Percentiles rank a stretch among this genome's conserved stretches.
phyloP scores from a whole-genome alignment of 2,329 filamentous ascomycete genomes.

The Clarireedia homoeocarpa region DNA sequence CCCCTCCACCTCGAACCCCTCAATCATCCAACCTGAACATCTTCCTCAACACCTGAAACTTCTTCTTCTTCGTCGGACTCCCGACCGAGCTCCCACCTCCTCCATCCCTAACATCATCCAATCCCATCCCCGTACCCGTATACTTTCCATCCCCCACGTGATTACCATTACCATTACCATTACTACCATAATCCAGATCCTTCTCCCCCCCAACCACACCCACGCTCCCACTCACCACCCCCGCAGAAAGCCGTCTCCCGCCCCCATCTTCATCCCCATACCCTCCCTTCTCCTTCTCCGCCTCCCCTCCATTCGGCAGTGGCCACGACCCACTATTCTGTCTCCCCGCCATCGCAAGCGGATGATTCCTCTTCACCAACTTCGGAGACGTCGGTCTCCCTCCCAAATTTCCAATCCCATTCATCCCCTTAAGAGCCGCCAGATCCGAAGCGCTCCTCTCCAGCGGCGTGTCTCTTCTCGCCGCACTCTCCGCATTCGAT shows the following conservation, averaged over 20 bases:
- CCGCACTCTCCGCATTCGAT: conserved; percentile 47
- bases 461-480: conserved; percentile 53
- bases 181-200: conserved; percentile 6
- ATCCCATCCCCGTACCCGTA: conserved; percentile 18
- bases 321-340: conserved; percentile 41
- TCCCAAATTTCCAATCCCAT: not conserved
- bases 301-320: conserved; percentile 26
- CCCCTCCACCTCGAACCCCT: not conserved
- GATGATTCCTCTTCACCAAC: conserved; percentile 38
- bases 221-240: not conserved
- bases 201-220: conserved; percentile 9
- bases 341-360: conserved; percentile 28
- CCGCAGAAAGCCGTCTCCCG: conserved; percentile 21
- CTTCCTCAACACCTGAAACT: conserved; percentile 57
- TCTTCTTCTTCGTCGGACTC: conserved; percentile 49
- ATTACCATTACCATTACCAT: conserved; percentile 11
- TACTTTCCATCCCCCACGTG: conserved; percentile 21
- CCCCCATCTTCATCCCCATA: conserved; percentile 25
- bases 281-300: not conserved
- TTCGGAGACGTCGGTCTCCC: conserved; percentile 29
- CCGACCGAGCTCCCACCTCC: conserved; percentile 7
- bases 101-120: conserved; percentile 15
- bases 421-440: not conserved
- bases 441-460: conserved; percentile 51
- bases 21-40: conserved; percentile 55